These are phyloP conservation scores for Encephalitozoon intestinalis DNA, from an alignment of 371 early-diverging fungal species.

Conservation along the genomic window DNA sequence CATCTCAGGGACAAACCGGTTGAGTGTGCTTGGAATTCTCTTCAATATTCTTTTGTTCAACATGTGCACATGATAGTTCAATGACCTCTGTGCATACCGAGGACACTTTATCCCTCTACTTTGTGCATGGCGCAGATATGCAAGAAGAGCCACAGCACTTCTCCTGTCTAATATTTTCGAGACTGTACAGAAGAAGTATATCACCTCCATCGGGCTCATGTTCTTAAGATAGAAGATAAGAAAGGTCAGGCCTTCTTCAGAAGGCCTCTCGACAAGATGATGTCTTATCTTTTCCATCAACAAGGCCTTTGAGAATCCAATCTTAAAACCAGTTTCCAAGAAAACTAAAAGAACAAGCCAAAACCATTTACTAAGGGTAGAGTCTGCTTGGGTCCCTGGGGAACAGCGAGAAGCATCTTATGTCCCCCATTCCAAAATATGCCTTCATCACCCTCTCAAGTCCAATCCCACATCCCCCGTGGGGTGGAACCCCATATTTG, in stretches of 20 bases:
- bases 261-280: neutral
- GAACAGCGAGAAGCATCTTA: constrained; percentile 86
- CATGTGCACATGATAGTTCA: constrained; percentile 24
- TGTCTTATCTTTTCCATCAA: constrained; percentile 19
- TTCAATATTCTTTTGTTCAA: constrained; percentile 22
- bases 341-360: neutral
- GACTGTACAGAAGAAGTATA: constrained; percentile 12
- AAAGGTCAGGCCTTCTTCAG: constrained; percentile 3
- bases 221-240: constrained; percentile 13
- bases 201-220: constrained; percentile 14
- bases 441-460: constrained; percentile 95
- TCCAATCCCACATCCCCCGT: constrained; percentile 89
- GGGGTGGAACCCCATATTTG: constrained; percentile 93
- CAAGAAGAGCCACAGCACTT: constrained; percentile 1
- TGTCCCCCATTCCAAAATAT: constrained; percentile 85
- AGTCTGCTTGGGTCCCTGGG: constrained; percentile 95
- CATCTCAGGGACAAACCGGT: neutral
- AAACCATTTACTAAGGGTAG: constrained; percentile 67
- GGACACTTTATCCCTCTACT: neutral
- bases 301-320: neutral
- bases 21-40: neutral
- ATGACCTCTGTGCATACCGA: constrained; percentile 22
- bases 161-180: neutral
- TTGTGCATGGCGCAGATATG: constrained; percentile 3
- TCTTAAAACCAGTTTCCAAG: neutral